Base-by-base conservation (phyloP, 2,329 filamentous ascomycete genomes). In the Penicillium janthinellum region DNA sequence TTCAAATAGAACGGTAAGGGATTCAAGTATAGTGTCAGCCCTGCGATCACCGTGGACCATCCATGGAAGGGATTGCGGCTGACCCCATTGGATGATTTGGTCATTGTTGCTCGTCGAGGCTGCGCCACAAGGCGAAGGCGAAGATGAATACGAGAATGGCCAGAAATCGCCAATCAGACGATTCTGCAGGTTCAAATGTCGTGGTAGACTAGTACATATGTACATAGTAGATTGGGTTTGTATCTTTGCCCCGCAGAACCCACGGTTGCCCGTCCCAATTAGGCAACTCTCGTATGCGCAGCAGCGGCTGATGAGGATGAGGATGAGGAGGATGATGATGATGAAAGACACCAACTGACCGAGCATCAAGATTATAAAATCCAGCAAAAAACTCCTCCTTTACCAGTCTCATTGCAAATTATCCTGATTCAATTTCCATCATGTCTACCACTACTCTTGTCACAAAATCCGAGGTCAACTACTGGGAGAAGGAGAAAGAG, bases 271-370 rank as follows among this genome's bases (percentile, higher is more conserved):
- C 17, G 49, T 51, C 62, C 57, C 41, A 58, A 65, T 45, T 49
- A 65, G 64, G 63, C 45, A 66, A 66, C 11, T 63, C 57, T 66
- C 63, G 65, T 67, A 67, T 65, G 39, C 52, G 37, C 37, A 47
- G 41, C 17, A 31, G 7, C 28, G 28, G 28, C n/a, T 20, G 20
- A 20, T 20, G 20, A 20, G 20, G 20, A 20, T 20, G 20, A 20
- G 20, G 20, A 20, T 1, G 20, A 20, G 20, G 20, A 20, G 20
- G 34, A 34, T n/a, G 10, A 31, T 31, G 44, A 45, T 28, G 42
- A n/a, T 28, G 42, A n/a, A 15, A 47, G 15, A 25, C 4, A 47
- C 15, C 14, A 45, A n/a, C 7, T 28, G 22, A 47, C 15, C 44
- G 10, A 47, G 44, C 28, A 31, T 47, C 5, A 31, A 31, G 28